A percentile compares a stretch with the other conserved stretches of the same genome.
phyloP scores from a whole-genome alignment of 345 rosid genomes.

The Citrus inodora region DNA sequence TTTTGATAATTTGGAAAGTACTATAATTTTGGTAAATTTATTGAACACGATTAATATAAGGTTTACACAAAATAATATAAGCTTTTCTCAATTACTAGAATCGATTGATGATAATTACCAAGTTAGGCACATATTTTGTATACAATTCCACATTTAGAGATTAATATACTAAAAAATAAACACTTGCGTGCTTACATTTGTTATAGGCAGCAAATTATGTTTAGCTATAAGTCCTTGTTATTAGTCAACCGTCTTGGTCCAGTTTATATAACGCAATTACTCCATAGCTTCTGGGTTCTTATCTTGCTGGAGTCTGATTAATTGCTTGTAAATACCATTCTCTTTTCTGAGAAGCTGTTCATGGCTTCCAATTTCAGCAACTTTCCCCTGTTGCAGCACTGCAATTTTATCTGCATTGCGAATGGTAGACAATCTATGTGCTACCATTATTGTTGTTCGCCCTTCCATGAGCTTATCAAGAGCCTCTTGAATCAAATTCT shows the following conservation, averaged over 20 bases:
- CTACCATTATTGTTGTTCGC: slow-evolving; percentile 68
- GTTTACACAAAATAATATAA: no score
- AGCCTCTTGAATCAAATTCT: slow-evolving; percentile 78
- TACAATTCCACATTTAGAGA: background rate
- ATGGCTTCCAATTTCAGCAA: slow-evolving; percentile 72
- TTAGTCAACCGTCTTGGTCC: background rate
- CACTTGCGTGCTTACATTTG: background rate
- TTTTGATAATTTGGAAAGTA: no score
- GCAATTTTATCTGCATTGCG: slow-evolving; percentile 55
- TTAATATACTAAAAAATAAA: background rate
- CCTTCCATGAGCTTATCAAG: slow-evolving; percentile 72
- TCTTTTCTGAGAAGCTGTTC: slow-evolving; percentile 45
- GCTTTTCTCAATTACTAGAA: no score
- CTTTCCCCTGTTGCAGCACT: slow-evolving; percentile 61
- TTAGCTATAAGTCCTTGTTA: background rate
- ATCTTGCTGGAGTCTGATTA: slow-evolving; percentile 51
- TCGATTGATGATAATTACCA: background rate
- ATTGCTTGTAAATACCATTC: slow-evolving; percentile 53
- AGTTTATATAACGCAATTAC: background rate
- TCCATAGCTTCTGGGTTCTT: slow-evolving; percentile 5
- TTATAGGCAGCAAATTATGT: background rate
- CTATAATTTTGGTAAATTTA: no score
- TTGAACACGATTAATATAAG: no score
- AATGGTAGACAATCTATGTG: slow-evolving; percentile 73
- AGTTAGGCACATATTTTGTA: background rate